Base-by-base conservation (phyloP, 2,329 filamentous ascomycete genomes). In the Helotiales sp. region DNA sequence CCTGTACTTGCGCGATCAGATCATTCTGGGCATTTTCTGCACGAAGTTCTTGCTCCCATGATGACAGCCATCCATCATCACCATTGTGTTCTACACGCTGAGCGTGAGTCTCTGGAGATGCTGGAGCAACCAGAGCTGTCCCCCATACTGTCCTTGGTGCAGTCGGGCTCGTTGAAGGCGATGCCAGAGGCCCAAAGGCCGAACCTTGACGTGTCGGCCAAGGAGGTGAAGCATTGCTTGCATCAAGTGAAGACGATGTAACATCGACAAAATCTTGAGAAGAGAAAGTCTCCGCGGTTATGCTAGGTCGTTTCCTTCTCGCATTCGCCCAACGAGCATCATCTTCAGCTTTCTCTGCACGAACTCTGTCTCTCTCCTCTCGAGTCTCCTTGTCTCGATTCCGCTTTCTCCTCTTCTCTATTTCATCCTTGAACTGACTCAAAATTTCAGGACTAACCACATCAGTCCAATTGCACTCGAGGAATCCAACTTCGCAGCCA, bases 71-170 rank as follows among this genome's bases (percentile, higher is more conserved):
- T 0, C 94, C 95, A 77, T 97, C 94, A 69, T 93, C 88, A 2
- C 79, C 80, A 52, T 75, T 72, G 24, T 67, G 66, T 28, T 72
- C 68, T 7, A 55, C 26, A 20, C 64, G 52, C 13, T 69, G 67
- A 77, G 77, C 79, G 79, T 30, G 80, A 30, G 88, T 74, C 11
- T 86, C 84, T 1, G 89, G 87, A 3, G 87, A 89, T 0, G 80
- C 81, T 0, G 88, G 82, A 2, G 82, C 76, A 2, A 97, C 81
- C 0, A 86, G 88, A 3, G 87, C 84, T 0, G 95, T 98, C n/a
- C 95, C 95, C 95, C 95, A 98, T 0, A 98, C 93, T 0, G 95
- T 98, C 69, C 89, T 89, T 47, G 87, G 83, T 0, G 88, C 87
- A 6, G 88, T 89, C 0, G 94, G 93, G 69, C 92, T 96, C 1